Conservation (phyloP, 371 early-diverging fungal species). For the Mortierella sp. region DNA sequence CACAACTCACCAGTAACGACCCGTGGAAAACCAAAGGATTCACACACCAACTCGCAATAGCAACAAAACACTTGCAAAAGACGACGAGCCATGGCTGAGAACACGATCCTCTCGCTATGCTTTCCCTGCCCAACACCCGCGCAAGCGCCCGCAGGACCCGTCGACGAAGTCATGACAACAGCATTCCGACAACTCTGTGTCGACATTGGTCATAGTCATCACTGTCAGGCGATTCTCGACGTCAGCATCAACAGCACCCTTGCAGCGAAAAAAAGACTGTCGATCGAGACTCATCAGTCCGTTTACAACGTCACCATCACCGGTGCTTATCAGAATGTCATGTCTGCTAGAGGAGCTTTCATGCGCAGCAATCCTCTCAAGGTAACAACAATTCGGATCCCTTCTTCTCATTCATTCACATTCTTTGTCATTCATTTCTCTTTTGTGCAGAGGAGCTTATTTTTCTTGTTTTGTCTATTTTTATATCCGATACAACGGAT, state of each 20-base stretch:
- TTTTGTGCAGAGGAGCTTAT: not conserved
- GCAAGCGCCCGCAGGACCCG: conserved; percentile 33
- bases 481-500: not conserved
- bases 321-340: conserved; percentile 59
- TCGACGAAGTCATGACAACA: conserved; percentile 41
- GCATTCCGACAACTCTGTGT: conserved; percentile 48
- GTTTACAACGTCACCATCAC: conserved; percentile 57
- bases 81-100: conserved; percentile 43
- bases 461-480: conserved; percentile 5
- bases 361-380: conserved; percentile 56
- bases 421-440: not conserved
- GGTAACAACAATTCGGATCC: conserved; percentile 28
- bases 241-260: conserved; percentile 40
- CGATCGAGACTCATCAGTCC: conserved; percentile 57
- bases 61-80: not conserved
- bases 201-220: conserved; percentile 35
- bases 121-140: conserved; percentile 50
- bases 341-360: conserved; percentile 49
- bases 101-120: conserved; percentile 54
- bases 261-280: conserved; percentile 48
- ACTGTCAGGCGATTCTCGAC: conserved; percentile 52
- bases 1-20: not conserved
- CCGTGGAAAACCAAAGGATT: not conserved
- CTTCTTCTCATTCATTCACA: not conserved
- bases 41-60: not conserved